Evolutionary conservation across 2,329 filamentous ascomycete genomes (phyloP).

Genomic region (Chaetoscypha palmicola): DNA sequence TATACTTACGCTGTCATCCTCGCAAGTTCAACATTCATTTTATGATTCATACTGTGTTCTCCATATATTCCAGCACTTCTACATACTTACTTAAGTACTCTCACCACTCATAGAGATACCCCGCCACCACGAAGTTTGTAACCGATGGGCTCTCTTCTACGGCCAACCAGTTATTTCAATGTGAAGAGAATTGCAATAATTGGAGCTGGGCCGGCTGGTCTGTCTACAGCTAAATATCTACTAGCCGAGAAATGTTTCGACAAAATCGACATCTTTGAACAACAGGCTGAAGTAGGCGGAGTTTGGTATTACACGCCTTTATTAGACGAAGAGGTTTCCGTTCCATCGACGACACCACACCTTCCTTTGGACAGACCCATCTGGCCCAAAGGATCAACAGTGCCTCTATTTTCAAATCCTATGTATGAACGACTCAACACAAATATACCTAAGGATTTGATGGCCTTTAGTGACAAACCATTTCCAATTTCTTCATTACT

Average conservation of each 20-base stretch:
- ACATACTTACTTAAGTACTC: neutral
- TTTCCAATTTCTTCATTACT: slow-evolving; percentile 61
- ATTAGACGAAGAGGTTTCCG: slow-evolving; percentile 38
- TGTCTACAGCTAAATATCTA: slow-evolving; percentile 76
- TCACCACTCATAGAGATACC: neutral
- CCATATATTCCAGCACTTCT: neutral
- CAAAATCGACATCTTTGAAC: slow-evolving; percentile 72
- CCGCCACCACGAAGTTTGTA: neutral
- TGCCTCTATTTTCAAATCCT: slow-evolving; percentile 65
- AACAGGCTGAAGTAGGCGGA: slow-evolving; percentile 69
- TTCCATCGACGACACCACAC: slow-evolving; percentile 65
- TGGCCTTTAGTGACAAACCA: slow-evolving; percentile 67
- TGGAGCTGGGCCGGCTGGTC: slow-evolving; percentile 73
- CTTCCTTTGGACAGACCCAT: slow-evolving; percentile 57
- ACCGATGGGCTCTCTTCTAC: slow-evolving; percentile 23
- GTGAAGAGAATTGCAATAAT: slow-evolving; percentile 66
- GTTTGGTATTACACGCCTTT: slow-evolving; percentile 71
- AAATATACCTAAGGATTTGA: slow-evolving; percentile 76
- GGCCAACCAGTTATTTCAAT: slow-evolving; percentile 16
- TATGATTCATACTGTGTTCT: no score
- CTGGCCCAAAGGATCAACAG: slow-evolving; percentile 33
- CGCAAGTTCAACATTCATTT: no score
- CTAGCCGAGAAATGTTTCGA: slow-evolving; percentile 63
- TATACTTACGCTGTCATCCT: no score
- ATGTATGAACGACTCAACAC: slow-evolving; percentile 79